Conservation (phyloP, 768 basidiomycete genomes). For the Calocera viscosa region DNA sequence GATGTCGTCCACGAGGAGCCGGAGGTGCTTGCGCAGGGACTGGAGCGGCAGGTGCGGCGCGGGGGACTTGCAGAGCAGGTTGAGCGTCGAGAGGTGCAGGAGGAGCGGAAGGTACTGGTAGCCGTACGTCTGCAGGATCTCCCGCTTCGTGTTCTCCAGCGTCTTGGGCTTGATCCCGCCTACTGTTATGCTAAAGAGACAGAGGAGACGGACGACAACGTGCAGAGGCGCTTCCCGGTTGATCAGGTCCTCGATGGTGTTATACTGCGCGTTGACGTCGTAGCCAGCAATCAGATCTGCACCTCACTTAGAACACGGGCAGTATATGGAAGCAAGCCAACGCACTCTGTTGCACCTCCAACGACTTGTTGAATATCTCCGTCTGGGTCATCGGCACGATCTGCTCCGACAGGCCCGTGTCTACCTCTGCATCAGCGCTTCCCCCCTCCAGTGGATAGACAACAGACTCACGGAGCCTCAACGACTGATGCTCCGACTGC, state of each 20-base stretch:
- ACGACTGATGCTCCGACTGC: constrained; percentile 79
- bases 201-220: constrained; percentile 63
- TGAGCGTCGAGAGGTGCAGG: constrained; percentile 31
- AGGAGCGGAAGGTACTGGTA: constrained; percentile 40
- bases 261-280: constrained; percentile 64
- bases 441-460: background rate
- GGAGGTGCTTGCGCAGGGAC: constrained; percentile 63
- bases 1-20: constrained; percentile 85
- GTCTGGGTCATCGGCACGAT: constrained; percentile 73
- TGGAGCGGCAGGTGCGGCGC: constrained; percentile 57
- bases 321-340: background rate
- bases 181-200: constrained; percentile 69
- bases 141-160: constrained; percentile 80
- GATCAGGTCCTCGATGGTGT: constrained; percentile 82
- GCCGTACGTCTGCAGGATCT: constrained; percentile 66
- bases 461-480: constrained; percentile 64
- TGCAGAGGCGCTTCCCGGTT: constrained; percentile 75
- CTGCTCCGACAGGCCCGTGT: constrained; percentile 88
- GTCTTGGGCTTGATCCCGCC: constrained; percentile 80
- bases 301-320: background rate
- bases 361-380: constrained; percentile 76
- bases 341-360: constrained; percentile 94
- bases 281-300: constrained; percentile 90
- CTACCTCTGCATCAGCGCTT: constrained; percentile 31
- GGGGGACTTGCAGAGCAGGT: constrained; percentile 34